Evolutionary conservation across 352 stramenopile species (phyloP).

Genomic region (Aphanomyces invadans): DNA sequence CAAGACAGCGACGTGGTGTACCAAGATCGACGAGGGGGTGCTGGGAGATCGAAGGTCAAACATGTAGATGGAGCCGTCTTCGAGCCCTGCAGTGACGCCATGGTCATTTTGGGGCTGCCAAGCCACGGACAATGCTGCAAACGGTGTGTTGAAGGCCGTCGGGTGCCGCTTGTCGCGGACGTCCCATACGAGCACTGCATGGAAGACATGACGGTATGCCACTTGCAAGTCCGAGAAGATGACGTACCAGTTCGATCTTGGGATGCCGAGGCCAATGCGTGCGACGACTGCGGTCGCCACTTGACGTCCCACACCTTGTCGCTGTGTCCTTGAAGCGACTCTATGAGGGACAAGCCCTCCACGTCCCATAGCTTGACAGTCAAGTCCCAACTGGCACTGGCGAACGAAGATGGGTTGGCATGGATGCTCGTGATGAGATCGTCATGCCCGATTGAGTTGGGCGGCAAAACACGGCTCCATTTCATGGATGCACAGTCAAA

Average conservation of each 20-base stretch:
- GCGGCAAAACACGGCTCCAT: not conserved
- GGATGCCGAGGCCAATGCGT: conserved; percentile 47
- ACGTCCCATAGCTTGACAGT: conserved; percentile 78
- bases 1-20: too few relatives aligned
- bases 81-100: conserved; percentile 50
- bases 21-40: conserved; percentile 37
- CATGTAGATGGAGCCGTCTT: conserved; percentile 52
- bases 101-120: conserved; percentile 61
- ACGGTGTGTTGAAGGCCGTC: conserved; percentile 34
- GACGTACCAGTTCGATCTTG: conserved; percentile 42
- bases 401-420: conserved; percentile 38
- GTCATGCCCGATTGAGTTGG: conserved; percentile 41
- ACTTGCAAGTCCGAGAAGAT: too few relatives aligned
- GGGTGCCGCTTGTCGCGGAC: conserved; percentile 37
- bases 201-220: not conserved
- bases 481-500: conserved; percentile 21
- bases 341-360: conserved; percentile 26
- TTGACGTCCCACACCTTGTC: conserved; percentile 68
- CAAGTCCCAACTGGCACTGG: conserved; percentile 59
- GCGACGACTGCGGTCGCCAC: conserved; percentile 36
- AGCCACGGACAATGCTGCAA: conserved; percentile 47
- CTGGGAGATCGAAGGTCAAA: conserved; percentile 56
- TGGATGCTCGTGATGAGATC: conserved; percentile 57
- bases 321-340: conserved; percentile 39
- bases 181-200: conserved; percentile 60